Evolutionary conservation across 163 green algal genomes (phyloP), one percentile per base, ranked within the genome.

Genomic region (Chloromonas sp.): DNA sequence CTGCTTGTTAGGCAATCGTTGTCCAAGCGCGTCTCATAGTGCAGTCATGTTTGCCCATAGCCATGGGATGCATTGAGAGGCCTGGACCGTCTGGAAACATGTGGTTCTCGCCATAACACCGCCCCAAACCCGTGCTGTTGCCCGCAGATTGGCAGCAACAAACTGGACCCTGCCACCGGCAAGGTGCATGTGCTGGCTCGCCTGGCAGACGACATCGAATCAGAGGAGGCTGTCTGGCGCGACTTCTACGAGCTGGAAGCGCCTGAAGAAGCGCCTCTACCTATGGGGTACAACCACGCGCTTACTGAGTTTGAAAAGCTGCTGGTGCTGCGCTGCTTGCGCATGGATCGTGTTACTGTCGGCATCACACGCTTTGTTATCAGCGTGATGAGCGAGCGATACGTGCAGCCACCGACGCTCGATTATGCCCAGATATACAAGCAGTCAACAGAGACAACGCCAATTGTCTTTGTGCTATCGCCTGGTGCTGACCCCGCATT

Each of bases 381-480:
- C 60, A 81, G 80, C 81, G 85, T 88, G 59, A 89, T 90, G 86
- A 85, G 80, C 2, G 85, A 89, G 86, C 87, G 86, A 61, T 89
- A 89, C 76, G 81, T 89, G 66, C 88, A 92, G 88, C 94, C 94
- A 70, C 94, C 94, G 0, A 87, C 93, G 81, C 87, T 97, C 36
- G 92, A 98, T 90, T 97, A 96, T 85, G 13, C 79, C 70, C 83
- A 82, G 71, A 96, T 97, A 85, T 96, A 91, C 90, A 88, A 88
- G 77, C 92, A 96, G 86, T 95, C 88, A 83, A 94, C 82, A 5
- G 84, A 92, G 62, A 88, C 87, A 57, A 97, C 94, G 71, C 95
- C 95, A 58, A 93, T 98, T 76, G 90, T 98, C 59, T 98, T 98
- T 87, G 90, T 98, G 71, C 93, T 98, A 58, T 96, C 92, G 57